Evolutionary conservation across 768 basidiomycete species (phyloP).

Genomic region (Plicaturopsis crispa): DNA sequence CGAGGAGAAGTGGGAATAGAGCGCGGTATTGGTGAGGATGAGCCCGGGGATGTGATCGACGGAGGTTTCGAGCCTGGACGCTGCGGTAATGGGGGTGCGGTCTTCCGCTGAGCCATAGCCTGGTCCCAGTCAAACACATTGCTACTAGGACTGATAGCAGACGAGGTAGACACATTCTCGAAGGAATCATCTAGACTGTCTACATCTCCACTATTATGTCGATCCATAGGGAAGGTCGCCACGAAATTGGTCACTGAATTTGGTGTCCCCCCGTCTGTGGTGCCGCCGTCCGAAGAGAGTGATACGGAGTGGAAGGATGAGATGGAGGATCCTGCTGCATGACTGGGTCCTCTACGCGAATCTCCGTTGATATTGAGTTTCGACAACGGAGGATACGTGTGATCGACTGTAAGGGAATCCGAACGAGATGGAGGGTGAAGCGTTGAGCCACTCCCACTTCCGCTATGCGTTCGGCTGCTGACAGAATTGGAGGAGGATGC

Average conservation of each 20-base stretch:
- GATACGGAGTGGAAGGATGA: conserved; percentile 84
- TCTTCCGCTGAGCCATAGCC: conserved; percentile 26
- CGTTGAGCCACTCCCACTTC: conserved; percentile 11
- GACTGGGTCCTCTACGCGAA: conserved; percentile 28
- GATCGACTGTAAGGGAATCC: conserved; percentile 49
- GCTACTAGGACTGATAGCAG: conserved; percentile 43
- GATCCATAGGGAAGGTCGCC: conserved; percentile 41
- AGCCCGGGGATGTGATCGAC: conserved; percentile 4
- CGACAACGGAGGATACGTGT: conserved; percentile 44
- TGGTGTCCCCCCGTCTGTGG: conserved; percentile 11
- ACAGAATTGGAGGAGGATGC: too few species aligned
- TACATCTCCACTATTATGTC: conserved; percentile 31
- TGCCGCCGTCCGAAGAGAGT: conserved; percentile 55
- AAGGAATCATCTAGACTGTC: conserved; percentile 65
- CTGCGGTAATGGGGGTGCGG: conserved; percentile 41
- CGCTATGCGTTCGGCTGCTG: too few species aligned
- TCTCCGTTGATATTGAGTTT: conserved; percentile 28
- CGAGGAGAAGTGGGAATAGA: conserved; percentile 12
- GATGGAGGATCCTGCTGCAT: conserved; percentile 61
- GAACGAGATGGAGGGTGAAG: conserved; percentile 24
- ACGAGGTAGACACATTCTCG: conserved; percentile 55
- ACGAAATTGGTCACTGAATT: conserved; percentile 27
- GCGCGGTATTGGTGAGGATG: conserved; percentile 18
- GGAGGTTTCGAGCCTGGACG: conserved; percentile 24
- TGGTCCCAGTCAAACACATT: conserved; percentile 45